phyloP scores from a whole-genome alignment of 306 rosid genomes.

The Glycine latifolia region DNA sequence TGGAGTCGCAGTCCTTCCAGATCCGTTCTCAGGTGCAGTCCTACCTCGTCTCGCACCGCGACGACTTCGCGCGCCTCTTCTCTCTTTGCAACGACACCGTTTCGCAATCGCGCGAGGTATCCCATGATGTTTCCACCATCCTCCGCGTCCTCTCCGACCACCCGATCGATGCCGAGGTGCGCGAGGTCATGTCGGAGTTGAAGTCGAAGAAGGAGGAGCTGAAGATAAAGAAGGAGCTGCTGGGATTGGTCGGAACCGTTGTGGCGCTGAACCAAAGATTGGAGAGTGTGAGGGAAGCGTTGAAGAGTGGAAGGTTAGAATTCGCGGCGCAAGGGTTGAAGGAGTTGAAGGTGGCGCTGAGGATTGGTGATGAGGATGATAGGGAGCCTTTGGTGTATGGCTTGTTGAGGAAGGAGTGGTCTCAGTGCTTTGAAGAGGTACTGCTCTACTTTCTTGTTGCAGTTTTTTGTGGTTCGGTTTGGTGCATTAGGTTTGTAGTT shows the following conservation, averaged over 20 bases:
- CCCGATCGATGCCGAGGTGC: constrained; percentile 63
- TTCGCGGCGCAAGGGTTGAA: constrained; percentile 75
- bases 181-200: constrained; percentile 66
- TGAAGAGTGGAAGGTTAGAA: constrained; percentile 68
- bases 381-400: constrained; percentile 83
- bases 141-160: constrained; percentile 61
- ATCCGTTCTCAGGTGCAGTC: constrained; percentile 80
- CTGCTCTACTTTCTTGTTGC: neutral
- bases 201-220: constrained; percentile 62
- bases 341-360: constrained; percentile 67
- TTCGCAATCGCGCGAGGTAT: constrained; percentile 58
- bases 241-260: constrained; percentile 67
- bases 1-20: constrained; percentile 90
- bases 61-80: constrained; percentile 77
- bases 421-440: constrained; percentile 90
- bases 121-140: constrained; percentile 57
- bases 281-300: constrained; percentile 65
- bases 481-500: constrained; percentile 6
- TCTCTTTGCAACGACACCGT: constrained; percentile 78
- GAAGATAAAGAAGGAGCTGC: constrained; percentile 66
- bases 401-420: constrained; percentile 82
- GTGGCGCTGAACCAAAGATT: constrained; percentile 59
- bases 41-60: constrained; percentile 76
- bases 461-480: neutral
- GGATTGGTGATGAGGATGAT: constrained; percentile 54